These are phyloP conservation scores for Talaromyces sp. DNA, from an alignment of 2,329 filamentous ascomycete genomes.

Conservation along the genomic window DNA sequence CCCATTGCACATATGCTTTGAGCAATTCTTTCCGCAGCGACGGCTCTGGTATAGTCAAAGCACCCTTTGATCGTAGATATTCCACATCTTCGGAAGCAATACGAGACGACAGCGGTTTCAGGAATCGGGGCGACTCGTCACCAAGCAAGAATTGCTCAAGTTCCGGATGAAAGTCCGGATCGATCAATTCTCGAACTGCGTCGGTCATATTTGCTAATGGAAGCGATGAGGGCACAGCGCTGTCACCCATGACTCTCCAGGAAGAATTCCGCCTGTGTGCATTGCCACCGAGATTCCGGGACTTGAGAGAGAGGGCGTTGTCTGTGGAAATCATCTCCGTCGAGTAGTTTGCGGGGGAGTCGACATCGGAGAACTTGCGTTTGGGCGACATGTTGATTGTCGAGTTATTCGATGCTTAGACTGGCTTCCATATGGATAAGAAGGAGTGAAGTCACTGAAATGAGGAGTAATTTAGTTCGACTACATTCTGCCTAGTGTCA, in stretches of 20 bases:
- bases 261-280: neutral
- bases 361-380: constrained; percentile 14
- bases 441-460: neutral
- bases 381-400: constrained; percentile 14
- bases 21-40: constrained; percentile 72
- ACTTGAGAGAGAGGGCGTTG: neutral
- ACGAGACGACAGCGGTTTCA: constrained; percentile 71
- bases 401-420: neutral
- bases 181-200: constrained; percentile 37
- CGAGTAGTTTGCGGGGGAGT: neutral
- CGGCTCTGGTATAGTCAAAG: constrained; percentile 66
- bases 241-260: constrained; percentile 26
- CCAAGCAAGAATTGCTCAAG: constrained; percentile 34
- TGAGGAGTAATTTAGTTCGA: neutral
- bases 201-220: constrained; percentile 39
- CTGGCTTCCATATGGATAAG: neutral
- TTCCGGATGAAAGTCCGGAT: constrained; percentile 39
- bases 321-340: neutral
- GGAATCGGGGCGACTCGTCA: constrained; percentile 55
- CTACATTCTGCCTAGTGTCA: neutral
- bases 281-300: neutral
- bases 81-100: constrained; percentile 74
- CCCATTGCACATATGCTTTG: constrained; percentile 75
- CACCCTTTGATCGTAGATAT: constrained; percentile 76
- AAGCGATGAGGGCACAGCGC: constrained; percentile 29